phyloP scores from a whole-genome alignment of 1,139 yeast species.

The Candida pseudoviswanathii region DNA sequence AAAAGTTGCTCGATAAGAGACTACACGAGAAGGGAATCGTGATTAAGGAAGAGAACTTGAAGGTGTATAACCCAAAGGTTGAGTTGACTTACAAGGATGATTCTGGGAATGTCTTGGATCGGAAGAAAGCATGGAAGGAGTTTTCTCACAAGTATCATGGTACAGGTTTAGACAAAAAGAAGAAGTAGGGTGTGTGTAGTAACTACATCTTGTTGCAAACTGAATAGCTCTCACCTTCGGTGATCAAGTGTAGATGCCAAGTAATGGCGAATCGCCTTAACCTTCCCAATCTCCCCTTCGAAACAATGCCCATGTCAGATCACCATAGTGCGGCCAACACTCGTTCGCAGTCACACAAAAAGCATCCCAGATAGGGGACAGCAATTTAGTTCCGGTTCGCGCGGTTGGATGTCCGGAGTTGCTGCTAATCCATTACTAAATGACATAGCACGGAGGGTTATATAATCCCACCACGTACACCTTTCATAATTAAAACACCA shows the following conservation, averaged over 20 bases:
- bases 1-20: constrained; percentile 31
- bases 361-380: neutral
- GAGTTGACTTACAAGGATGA: constrained; percentile 70
- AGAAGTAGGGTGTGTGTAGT: constrained; percentile 1
- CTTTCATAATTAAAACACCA: too few relatives aligned
- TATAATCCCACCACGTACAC: too few relatives aligned
- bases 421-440: constrained; percentile 1
- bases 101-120: constrained; percentile 60
- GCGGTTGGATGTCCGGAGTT: neutral
- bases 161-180: constrained; percentile 20
- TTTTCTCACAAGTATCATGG: constrained; percentile 91
- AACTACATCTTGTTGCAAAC: too few relatives aligned
- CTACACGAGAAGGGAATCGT: constrained; percentile 30
- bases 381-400: neutral
- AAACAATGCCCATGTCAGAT: too few relatives aligned
- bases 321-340: too few relatives aligned
- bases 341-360: neutral
- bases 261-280: too few relatives aligned
- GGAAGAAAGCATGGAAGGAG: constrained; percentile 83
- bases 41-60: constrained; percentile 11
- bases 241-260: too few relatives aligned
- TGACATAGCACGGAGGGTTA: neutral
- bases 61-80: constrained; percentile 65
- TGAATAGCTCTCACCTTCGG: too few relatives aligned
- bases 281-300: too few relatives aligned